phyloP scores from a whole-genome alignment of 371 early-diverging fungal species.

The Mortierella sp. region DNA sequence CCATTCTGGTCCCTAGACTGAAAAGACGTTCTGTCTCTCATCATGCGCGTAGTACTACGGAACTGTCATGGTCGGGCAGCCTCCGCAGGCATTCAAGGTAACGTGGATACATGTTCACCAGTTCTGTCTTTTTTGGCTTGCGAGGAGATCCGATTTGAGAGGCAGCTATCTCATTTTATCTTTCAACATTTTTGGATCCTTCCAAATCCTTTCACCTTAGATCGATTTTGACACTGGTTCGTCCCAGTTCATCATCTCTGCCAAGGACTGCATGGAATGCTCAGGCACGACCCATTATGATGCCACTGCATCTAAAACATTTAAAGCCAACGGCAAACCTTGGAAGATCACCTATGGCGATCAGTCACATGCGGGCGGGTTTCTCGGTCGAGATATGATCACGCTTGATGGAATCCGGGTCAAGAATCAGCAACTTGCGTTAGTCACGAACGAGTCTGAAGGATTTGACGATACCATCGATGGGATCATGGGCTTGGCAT shows the following conservation, averaged over 20 bases:
- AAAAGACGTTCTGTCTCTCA: background rate
- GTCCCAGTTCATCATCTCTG: constrained; percentile 68
- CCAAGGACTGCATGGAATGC: constrained; percentile 62
- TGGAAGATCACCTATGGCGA: constrained; percentile 73
- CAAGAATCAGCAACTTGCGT: constrained; percentile 63
- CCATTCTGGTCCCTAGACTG: background rate
- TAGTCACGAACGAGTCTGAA: constrained; percentile 60
- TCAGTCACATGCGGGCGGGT: constrained; percentile 67
- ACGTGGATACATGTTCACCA: no score
- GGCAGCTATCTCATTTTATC: no score
- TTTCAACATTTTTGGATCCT: no score
- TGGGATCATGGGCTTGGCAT: constrained; percentile 62
- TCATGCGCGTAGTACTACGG: constrained; percentile 40
- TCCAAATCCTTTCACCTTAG: background rate
- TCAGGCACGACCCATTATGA: constrained; percentile 67
- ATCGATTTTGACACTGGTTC: constrained; percentile 79
- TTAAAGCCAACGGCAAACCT: constrained; percentile 53
- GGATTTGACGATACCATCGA: constrained; percentile 64
- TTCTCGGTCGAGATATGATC: constrained; percentile 65
- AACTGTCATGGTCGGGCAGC: constrained; percentile 68
- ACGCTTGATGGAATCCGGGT: constrained; percentile 59
- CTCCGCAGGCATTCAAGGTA: constrained; percentile 66
- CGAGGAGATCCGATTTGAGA: no score
- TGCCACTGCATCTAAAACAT: constrained; percentile 61
- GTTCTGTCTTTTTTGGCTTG: no score